phyloP scores from a whole-genome alignment of 208 protist species.

The Strigomonas culicis region DNA sequence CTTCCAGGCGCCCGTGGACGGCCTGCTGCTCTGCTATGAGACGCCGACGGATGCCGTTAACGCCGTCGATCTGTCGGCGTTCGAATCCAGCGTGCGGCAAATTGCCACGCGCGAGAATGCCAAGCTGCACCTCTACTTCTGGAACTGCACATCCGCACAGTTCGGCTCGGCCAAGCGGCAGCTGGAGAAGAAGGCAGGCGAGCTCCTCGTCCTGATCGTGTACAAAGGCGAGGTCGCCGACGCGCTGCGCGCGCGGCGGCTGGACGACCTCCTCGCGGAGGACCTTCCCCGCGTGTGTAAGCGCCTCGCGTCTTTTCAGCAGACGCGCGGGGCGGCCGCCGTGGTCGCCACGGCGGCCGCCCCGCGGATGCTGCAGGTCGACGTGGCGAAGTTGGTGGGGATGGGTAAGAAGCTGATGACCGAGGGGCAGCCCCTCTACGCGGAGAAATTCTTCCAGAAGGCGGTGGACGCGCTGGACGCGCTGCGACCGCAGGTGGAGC shows the following conservation, averaged over 20 bases:
- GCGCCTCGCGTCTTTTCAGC: slow-evolving; percentile 54
- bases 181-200: slow-evolving; percentile 44
- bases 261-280: slow-evolving; percentile 20
- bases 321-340: not conserved
- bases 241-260: slow-evolving; percentile 27
- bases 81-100: slow-evolving; percentile 31
- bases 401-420: slow-evolving; percentile 59
- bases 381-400: slow-evolving; percentile 65
- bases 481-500: slow-evolving; percentile 31
- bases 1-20: slow-evolving; percentile 26
- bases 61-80: slow-evolving; percentile 18
- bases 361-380: slow-evolving; percentile 37
- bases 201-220: slow-evolving; percentile 59
- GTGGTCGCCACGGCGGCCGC: slow-evolving; percentile 3
- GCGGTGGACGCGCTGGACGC: slow-evolving; percentile 62
- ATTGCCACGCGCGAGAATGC: slow-evolving; percentile 15
- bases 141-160: slow-evolving; percentile 52
- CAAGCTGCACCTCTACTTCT: slow-evolving; percentile 42
- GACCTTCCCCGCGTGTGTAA: slow-evolving; percentile 48
- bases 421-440: slow-evolving; percentile 58
- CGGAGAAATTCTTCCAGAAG: slow-evolving; percentile 78
- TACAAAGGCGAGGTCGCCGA: slow-evolving; percentile 53
- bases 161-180: slow-evolving; percentile 56
- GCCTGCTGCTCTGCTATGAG: slow-evolving; percentile 77
- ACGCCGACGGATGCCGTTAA: slow-evolving; percentile 39